These are phyloP conservation scores for Chlamydomonas asymmetrica DNA, from an alignment of 139 green algal genomes.

Conservation along the genomic window DNA sequence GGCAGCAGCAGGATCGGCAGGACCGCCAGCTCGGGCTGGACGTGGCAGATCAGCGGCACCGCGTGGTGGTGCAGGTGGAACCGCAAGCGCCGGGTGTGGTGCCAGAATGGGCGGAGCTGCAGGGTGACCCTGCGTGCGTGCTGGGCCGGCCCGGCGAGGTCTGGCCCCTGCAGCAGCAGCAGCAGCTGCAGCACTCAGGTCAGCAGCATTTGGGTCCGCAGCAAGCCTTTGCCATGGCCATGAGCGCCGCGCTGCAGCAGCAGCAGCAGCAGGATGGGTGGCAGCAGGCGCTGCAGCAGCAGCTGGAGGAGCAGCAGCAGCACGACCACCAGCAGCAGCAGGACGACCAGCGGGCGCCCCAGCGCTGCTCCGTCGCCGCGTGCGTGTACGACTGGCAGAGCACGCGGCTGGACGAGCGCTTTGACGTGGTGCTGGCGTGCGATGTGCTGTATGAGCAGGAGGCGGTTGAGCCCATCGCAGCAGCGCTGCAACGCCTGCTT, in stretches of 20 bases:
- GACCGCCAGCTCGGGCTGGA: background rate
- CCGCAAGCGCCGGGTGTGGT: too few species aligned
- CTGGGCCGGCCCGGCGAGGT: too few species aligned
- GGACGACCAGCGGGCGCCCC: conserved; percentile 4
- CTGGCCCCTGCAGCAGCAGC: conserved; percentile 4
- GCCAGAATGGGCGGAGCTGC: too few species aligned
- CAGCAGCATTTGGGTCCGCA: too few species aligned
- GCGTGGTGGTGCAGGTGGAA: too few species aligned
- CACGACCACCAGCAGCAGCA: conserved; percentile 4
- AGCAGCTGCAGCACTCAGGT: background rate
- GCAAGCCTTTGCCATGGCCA: too few species aligned
- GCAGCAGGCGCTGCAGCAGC: conserved; percentile 3
- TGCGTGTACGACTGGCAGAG: conserved; percentile 60
- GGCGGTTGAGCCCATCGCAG: conserved; percentile 57
- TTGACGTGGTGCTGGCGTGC: conserved; percentile 69
- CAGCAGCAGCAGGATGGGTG: conserved; percentile 11
- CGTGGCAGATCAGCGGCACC: too few species aligned
- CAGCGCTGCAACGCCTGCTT: conserved; percentile 38
- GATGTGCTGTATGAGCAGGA: conserved; percentile 71
- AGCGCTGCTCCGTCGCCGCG: conserved; percentile 32
- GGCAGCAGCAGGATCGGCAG: background rate
- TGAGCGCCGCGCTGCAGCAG: background rate
- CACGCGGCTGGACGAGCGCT: conserved; percentile 14
- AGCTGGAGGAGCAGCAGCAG: conserved; percentile 14
- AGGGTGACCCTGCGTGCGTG: too few species aligned